phyloP scores from a whole-genome alignment of 176 grass and related monocot species.

The Tuctoria greenei region DNA sequence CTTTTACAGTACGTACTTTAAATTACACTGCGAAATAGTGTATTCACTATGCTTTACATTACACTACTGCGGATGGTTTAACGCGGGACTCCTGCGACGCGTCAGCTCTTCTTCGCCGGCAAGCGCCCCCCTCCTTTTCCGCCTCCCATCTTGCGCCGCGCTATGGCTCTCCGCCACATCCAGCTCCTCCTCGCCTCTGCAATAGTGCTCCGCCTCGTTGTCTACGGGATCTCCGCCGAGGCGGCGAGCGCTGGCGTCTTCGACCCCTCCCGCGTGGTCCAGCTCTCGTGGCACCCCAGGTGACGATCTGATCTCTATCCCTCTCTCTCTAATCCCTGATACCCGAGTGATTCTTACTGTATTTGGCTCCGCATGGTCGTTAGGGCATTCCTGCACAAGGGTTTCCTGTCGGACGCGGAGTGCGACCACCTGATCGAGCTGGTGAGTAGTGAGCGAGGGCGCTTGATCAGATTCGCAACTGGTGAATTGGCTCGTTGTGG shows the following conservation, averaged over 20 bases:
- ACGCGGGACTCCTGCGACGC: neutral
- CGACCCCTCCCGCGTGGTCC: conserved; percentile 63
- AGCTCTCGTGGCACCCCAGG: conserved; percentile 86
- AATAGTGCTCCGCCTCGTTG: conserved; percentile 30
- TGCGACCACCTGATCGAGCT: conserved; percentile 75
- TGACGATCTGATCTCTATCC: conserved; percentile 39
- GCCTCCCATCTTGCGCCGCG: conserved; percentile 28
- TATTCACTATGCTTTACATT: too few species aligned
- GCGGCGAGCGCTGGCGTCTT: conserved; percentile 27
- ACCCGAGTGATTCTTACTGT: conserved; percentile 6
- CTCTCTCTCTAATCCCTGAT: neutral
- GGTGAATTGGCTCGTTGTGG: neutral
- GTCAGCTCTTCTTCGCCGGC: conserved; percentile 17
- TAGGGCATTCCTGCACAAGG: conserved; percentile 82
- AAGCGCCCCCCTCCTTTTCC: neutral
- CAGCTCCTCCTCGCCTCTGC: conserved; percentile 10
- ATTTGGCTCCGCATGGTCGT: neutral
- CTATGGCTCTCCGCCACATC: conserved; percentile 37
- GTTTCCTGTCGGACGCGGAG: conserved; percentile 67
- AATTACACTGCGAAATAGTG: too few species aligned
- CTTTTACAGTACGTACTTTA: too few species aligned
- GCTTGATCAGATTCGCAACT: conserved; percentile 3
- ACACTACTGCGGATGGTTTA: too few species aligned
- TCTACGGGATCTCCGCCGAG: neutral
- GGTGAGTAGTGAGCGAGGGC: conserved; percentile 39